Evolutionary conservation across 495 filamentous ascomycete species (phyloP).

Genomic region (Glarea lozoyensis): DNA sequence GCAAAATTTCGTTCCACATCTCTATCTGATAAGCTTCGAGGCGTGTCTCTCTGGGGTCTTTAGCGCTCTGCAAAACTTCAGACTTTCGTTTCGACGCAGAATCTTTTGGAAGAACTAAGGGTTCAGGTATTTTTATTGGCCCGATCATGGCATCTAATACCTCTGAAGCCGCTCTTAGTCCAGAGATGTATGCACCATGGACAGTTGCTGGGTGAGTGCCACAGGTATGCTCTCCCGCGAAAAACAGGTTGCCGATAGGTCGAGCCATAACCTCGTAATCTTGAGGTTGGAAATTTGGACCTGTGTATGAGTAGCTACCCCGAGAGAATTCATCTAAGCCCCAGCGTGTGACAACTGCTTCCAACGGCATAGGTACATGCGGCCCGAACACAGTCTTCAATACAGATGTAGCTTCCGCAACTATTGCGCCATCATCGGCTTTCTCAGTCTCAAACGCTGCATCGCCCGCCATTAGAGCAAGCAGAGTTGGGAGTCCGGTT

Average conservation of each 20-base stretch:
- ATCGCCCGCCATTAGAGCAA: conserved; percentile 94
- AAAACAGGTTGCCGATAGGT: conserved; percentile 79
- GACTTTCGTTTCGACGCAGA: conserved; percentile 44
- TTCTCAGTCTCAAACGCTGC: conserved; percentile 82
- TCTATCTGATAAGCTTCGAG: conserved; percentile 63
- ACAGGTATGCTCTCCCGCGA: conserved; percentile 93
- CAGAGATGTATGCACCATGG: conserved; percentile 92
- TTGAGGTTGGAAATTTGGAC: conserved; percentile 64
- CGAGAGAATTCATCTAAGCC: conserved; percentile 77
- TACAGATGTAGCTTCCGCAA: conserved; percentile 69
- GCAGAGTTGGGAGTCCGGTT: conserved; percentile 74
- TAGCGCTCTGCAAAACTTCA: conserved; percentile 18
- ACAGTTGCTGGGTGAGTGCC: conserved; percentile 94
- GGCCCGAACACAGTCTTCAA: conserved; percentile 53
- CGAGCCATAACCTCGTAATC: conserved; percentile 94
- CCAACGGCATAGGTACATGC: conserved; percentile 58
- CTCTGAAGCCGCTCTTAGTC: conserved; percentile 79
- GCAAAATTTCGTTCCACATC: conserved; percentile 59
- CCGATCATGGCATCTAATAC: conserved; percentile 71
- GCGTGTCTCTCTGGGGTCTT: conserved; percentile 42
- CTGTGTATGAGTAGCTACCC: conserved; percentile 91
- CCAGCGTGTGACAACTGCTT: conserved; percentile 94
- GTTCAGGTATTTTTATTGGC: conserved; percentile 65
- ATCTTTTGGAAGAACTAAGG: conserved; percentile 62
- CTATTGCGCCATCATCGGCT: conserved; percentile 60